Conservation (phyloP, 192 early-diverging fungal genomes). For the Tieghemiomyces parasiticus region DNA sequence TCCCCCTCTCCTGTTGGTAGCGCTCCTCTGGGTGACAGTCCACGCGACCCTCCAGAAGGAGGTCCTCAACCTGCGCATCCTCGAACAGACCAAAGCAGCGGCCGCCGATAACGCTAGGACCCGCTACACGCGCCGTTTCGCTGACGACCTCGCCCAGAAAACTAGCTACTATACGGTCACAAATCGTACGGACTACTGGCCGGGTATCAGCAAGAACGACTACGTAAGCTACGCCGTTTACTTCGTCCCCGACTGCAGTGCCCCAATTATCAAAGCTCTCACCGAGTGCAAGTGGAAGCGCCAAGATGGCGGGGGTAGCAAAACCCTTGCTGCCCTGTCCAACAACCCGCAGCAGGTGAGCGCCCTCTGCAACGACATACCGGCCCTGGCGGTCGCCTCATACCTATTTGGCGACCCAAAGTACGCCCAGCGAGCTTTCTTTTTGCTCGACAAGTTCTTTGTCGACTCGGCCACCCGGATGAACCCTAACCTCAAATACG, state of each 20-base stretch:
- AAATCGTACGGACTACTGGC: neutral
- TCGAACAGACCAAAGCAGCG: too few species aligned
- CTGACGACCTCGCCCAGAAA: too few species aligned
- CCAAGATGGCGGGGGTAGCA: neutral
- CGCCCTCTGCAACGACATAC: constrained; percentile 1
- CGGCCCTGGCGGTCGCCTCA: neutral
- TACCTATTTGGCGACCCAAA: neutral
- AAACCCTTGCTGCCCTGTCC: neutral
- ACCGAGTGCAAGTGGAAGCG: constrained; percentile 1
- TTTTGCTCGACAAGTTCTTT: constrained; percentile 1
- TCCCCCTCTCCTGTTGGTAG: too few species aligned
- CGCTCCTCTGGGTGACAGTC: too few species aligned
- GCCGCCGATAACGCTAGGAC: too few species aligned
- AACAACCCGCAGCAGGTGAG: neutral
- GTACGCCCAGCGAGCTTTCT: neutral
- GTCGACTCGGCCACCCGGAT: constrained; percentile 1
- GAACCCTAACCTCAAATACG: constrained; percentile 1
- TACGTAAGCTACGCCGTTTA: neutral
- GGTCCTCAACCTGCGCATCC: too few species aligned
- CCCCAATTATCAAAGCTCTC: neutral
- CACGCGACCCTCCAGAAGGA: too few species aligned
- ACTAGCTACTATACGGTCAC: neutral
- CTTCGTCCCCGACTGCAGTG: neutral
- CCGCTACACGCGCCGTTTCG: too few species aligned
- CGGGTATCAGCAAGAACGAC: neutral